Percentiles rank a stretch among this genome's conserved stretches.
Conservation (phyloP, 495 filamentous ascomycete species). For the Hypomontagnella submonticulosa region DNA sequence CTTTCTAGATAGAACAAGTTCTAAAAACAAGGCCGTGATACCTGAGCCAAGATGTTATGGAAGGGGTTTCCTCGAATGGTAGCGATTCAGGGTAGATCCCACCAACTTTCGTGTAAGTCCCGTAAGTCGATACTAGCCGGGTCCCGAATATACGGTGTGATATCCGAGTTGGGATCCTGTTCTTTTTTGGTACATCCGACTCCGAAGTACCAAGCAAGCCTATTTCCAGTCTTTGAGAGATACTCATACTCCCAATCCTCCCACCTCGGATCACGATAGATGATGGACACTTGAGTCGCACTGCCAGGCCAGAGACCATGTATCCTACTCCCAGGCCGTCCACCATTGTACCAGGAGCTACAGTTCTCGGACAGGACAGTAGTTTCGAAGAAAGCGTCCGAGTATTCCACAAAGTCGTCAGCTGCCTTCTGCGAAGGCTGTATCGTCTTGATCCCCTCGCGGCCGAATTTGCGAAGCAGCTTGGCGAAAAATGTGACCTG, state of each 20-base stretch:
- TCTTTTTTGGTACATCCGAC: slow-evolving; percentile 57
- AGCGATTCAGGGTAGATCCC: slow-evolving; percentile 36
- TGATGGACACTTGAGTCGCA: slow-evolving; percentile 65
- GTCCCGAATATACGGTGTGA: slow-evolving; percentile 54
- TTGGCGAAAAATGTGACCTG: slow-evolving; percentile 70
- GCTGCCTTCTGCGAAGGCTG: slow-evolving; percentile 63
- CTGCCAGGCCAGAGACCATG: slow-evolving; percentile 75
- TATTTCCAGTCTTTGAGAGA: slow-evolving; percentile 52
- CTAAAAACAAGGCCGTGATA: no score
- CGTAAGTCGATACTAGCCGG: slow-evolving; percentile 52
- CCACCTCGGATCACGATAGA: slow-evolving; percentile 71
- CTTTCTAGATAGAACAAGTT: neutral
- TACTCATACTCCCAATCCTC: slow-evolving; percentile 79
- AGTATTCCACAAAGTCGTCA: slow-evolving; percentile 71
- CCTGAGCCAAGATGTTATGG: no score
- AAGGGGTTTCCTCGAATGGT: neutral
- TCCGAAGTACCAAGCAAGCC: slow-evolving; percentile 59
- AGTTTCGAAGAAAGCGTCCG: slow-evolving; percentile 68
- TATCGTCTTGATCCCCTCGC: slow-evolving; percentile 72
- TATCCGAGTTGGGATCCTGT: slow-evolving; percentile 49
- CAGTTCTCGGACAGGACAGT: slow-evolving; percentile 73
- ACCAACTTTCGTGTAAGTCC: slow-evolving; percentile 59
- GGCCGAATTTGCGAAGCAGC: slow-evolving; percentile 69
- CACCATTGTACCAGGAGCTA: slow-evolving; percentile 76
- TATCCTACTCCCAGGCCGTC: slow-evolving; percentile 65